These are phyloP conservation scores for Trichoderma koningiopsis DNA, from an alignment of 2,329 filamentous ascomycete genomes.

Conservation along the genomic window DNA sequence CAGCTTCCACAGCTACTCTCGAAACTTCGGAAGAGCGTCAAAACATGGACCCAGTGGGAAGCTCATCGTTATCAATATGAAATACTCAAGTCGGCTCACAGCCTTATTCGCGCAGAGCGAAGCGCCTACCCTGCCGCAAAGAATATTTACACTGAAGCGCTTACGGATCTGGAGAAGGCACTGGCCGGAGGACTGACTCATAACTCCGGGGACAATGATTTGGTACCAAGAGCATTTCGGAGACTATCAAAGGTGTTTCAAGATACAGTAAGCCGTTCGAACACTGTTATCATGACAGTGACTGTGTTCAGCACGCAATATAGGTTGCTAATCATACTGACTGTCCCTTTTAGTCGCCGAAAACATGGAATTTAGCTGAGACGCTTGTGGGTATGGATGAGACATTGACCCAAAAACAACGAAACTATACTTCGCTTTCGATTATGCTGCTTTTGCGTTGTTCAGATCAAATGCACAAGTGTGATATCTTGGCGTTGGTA, in stretches of 20 bases:
- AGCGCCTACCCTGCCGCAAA: not conserved
- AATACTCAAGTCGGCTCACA: constrained; percentile 22
- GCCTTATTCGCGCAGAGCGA: constrained; percentile 5
- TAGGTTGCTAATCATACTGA: not conserved
- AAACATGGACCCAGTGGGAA: constrained; percentile 22
- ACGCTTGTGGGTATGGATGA: not conserved
- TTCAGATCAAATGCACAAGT: constrained; percentile 13
- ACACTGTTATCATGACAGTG: not conserved
- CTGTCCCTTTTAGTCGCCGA: not conserved
- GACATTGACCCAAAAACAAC: constrained; percentile 15
- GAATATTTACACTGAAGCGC: not conserved
- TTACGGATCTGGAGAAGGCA: not conserved
- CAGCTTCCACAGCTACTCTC: constrained; percentile 12
- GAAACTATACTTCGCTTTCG: constrained; percentile 17
- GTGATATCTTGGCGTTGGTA: not conserved
- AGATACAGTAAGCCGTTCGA: not conserved
- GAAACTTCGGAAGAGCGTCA: constrained; percentile 16
- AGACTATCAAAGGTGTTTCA: not conserved
- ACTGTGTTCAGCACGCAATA: not conserved
- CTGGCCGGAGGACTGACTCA: not conserved
- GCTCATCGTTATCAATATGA: constrained; percentile 23
- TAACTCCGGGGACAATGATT: not conserved
- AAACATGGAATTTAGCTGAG: not conserved
- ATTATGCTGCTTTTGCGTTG: constrained; percentile 20
- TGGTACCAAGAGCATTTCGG: not conserved